phyloP scores from a whole-genome alignment of 75 land plant genomes.

The Sequoiadendron giganteum region DNA sequence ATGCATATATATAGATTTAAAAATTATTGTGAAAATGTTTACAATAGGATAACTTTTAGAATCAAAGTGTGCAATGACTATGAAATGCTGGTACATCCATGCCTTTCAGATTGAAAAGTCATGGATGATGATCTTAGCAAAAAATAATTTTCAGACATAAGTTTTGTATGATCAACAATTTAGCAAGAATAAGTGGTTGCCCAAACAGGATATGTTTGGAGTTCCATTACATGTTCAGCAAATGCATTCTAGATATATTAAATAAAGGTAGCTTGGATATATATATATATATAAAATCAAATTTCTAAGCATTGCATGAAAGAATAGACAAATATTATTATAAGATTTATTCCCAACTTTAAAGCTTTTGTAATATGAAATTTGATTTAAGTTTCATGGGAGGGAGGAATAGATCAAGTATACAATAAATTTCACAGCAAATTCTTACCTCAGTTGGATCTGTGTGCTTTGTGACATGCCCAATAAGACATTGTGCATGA shows the following conservation, averaged over 20 bases:
- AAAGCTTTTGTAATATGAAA: background rate
- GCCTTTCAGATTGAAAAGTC: background rate
- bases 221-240: background rate
- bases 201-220: background rate
- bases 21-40: background rate
- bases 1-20: background rate
- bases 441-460: constrained; percentile 63
- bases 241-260: background rate
- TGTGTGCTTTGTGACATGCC: constrained; percentile 72
- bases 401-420: background rate
- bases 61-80: background rate
- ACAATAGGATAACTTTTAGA: background rate
- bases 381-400: background rate
- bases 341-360: background rate
- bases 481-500: constrained; percentile 88
- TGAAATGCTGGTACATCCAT: background rate
- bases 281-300: background rate
- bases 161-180: background rate
- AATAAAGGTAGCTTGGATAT: background rate
- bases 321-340: background rate
- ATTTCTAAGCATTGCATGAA: background rate
- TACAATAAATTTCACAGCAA: background rate
- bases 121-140: background rate
- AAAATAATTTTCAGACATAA: no score
- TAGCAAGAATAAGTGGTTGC: no score